Evolutionary conservation across 768 basidiomycete species (phyloP), one percentile per base, ranked within the genome.

Genomic region (Trametes elegans): DNA sequence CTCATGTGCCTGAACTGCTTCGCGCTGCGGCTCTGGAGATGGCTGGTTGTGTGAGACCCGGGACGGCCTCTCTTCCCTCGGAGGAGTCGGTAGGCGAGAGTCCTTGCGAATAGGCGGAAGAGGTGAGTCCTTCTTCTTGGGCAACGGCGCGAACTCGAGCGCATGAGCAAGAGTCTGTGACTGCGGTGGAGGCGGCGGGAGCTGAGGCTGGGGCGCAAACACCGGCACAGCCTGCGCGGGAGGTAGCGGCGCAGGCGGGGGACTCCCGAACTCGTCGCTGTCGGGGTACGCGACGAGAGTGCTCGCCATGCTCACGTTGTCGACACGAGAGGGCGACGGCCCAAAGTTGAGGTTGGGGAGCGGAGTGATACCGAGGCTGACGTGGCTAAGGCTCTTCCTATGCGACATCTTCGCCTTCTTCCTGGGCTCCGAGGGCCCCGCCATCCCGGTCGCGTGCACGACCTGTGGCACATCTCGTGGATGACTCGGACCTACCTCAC

Each of bases 301-400:
- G 42, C 64, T 67, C 5, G 64, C 59, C 48, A 57, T 61, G 53
- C 66, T 67, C 36, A 60, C 49, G 35, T 65, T 67, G 34, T 62
- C 62, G 43, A 51, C 58, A 3, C 52, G 59, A 18, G 57, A 62
- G 7, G 62, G 38, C 5, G 65, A 55, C 8, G 63, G 58, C 5
- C 60, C 62, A 24, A 62, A 51, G 48, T 54, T 63, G 19, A 62
- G 41, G 44, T 64, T 63, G n/a, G 66, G 66, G 3, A 68, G 57
- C 11, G 61, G 61, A 23, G 62, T 61, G 24, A 68, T 49, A 3
- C 56, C 63, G 2, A 68, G 57, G 46, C 65, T 64, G 44, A 68
- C 66, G 42, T 64, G 63, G 43, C 64, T 66, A 14, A 68, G 57
- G 36, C 63, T 64, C 57, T 66, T 68, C 51, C 57, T 28, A 29